Evolutionary conservation across 768 basidiomycete genomes (phyloP), one percentile per base, ranked within the genome.

Genomic region (Crassisporium funariophilum): DNA sequence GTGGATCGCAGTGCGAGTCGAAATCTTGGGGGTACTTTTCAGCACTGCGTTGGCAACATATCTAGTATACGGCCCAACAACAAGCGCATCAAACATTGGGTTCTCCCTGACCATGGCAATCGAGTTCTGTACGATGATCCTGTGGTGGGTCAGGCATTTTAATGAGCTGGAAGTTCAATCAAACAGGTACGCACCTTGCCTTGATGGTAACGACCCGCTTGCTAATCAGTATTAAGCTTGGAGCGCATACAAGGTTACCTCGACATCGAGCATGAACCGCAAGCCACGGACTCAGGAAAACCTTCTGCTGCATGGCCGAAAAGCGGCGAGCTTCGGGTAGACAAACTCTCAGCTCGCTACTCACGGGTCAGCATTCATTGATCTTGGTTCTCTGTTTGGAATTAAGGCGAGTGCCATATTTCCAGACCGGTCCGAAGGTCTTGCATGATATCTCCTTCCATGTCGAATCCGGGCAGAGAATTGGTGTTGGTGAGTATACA

Each of bases 241-340:
- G 91, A 94, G 57, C 86, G 91, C 47, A 83, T 93, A 2, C 78
- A 86, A 48, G 84, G 61, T 2, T 86, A 83, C 57, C 60, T 84
- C 13, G 57, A 69, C 23, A 82, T 84, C 46, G 82, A 84, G 31
- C 78, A 81, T 42, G 83, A 86, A 57, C 73, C 74, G 4, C 61
- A 67, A 46, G 47, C 70, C 1, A 69, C 69, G 0, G 45, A 57
- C 10, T 51, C 60, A 8, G 77, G 78, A 19, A 63, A 65, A 22
- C 84, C 83, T 1, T 83, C 85, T 1, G 83, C 84, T 0, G 73
- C 82, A 44, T 86, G 85, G 84, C 84, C 84, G 0, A 68, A 78
- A 4, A 79, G 76, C 12, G 83, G 84, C 6, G 65, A 74, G 16
- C 69, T 86, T 23, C 62, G 69, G 3, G 76, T 80, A 3, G 76